Base-by-base conservation (phyloP, 805 yeast genomes). In the Ascoidea rubescens region DNA sequence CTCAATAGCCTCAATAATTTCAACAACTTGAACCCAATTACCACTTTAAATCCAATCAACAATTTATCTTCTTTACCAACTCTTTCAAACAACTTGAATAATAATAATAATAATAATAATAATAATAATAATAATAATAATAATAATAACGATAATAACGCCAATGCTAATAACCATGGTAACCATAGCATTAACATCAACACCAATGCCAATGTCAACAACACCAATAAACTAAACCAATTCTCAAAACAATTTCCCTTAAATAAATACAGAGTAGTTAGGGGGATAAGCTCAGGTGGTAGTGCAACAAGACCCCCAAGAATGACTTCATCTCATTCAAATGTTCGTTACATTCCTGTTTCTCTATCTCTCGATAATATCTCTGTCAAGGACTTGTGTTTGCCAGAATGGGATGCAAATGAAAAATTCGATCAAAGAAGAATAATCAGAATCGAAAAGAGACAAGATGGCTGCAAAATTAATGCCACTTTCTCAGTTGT, bases 271-370 rank as follows among this genome's bases (percentile, higher is more conserved):
- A 69, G 74, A 43, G 72, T 79, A 4, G 69, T 78, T 5, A 67
- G 85, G 55, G 84, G 84, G 12, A 65, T 78, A 5, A 72, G 77
- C 37, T 77, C 81, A 3, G 84, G 84, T 21, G 83, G 84, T 0
- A 67, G 77, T 42, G 67, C 72, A 12, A 74, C 80, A 1, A 70
- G 74, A 52, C 83, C 84, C 2, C 84, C 84, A 30, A 73, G 71
- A 55, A 50, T 50, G 12, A 50, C 47, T 5, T 62, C 66, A 32
- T 56, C 67, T 5, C 59, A 66, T 6, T 57, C 59, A 21, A 8
- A 55, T 44, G 57, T 68, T 31, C 57, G 63, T 46, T 70, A 60
- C 58, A 56, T 67, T 4, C 80, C 80, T n/a, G 81, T 77, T 43
- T 69, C 69, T 51, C 64, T 80, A 49, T 63, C 67, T n/a, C 58